Percentiles rank a stretch among this genome's conserved stretches.
Conservation (phyloP, 2,329 filamentous ascomycete species). For the Fusarium subglutinans region DNA sequence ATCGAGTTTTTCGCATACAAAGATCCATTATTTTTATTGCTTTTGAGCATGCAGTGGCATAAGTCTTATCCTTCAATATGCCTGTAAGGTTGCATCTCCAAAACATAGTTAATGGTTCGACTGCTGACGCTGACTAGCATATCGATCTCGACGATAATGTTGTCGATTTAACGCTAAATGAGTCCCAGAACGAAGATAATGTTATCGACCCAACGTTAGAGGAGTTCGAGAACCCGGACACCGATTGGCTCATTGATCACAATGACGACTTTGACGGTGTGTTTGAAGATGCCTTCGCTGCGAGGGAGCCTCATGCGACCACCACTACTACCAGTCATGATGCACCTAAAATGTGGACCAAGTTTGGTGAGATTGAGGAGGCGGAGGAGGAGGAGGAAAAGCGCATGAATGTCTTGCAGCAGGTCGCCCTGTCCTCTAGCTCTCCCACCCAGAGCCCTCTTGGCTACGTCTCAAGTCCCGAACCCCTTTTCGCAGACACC, state of each 20-base stretch:
- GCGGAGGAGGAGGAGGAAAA: constrained; percentile 2
- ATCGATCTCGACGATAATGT: constrained; percentile 11
- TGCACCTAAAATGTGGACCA: constrained; percentile 25
- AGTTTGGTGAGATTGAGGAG: constrained; percentile 21
- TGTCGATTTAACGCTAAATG: constrained; percentile 5
- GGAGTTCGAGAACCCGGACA: background rate
- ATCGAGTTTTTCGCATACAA: background rate
- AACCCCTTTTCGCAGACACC: constrained; percentile 1
- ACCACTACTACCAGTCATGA: background rate
- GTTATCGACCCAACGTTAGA: constrained; percentile 5
- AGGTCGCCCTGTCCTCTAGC: constrained; percentile 8
- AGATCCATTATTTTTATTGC: background rate
- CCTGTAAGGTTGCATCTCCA: constrained; percentile 10
- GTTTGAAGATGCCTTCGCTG: constrained; percentile 11
- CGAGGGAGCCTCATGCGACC: background rate
- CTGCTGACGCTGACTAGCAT: constrained; percentile 2
- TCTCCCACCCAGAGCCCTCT: constrained; percentile 1
- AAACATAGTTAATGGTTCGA: background rate
- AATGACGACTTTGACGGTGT: constrained; percentile 7
- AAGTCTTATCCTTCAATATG: constrained; percentile 6
- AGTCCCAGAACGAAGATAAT: constrained; percentile 3
- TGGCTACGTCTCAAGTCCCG: background rate
- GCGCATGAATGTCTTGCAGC: constrained; percentile 2
- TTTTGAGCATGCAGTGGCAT: constrained; percentile 3
- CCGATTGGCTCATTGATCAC: constrained; percentile 1